Evolutionary conservation across 2,329 filamentous ascomycete species (phyloP).

Genomic region (Xylariaceae sp.): DNA sequence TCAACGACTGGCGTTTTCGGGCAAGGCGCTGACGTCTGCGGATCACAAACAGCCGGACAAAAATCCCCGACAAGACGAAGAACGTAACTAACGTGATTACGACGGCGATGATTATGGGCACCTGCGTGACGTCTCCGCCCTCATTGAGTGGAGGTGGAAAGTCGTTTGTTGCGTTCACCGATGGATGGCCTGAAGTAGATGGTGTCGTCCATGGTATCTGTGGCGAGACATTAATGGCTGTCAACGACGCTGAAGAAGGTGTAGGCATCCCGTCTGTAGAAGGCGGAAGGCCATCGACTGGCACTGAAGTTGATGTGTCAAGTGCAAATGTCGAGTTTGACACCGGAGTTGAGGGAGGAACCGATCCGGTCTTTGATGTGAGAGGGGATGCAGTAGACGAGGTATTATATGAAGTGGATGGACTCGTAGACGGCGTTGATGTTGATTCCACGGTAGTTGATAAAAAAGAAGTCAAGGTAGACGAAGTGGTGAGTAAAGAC

Average conservation of each 20-base stretch:
- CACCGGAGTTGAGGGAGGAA: neutral
- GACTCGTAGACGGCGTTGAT: neutral
- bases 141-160: neutral
- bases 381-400: neutral
- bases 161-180: neutral
- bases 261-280: neutral
- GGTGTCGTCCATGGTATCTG: neutral
- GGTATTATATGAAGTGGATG: neutral
- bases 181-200: neutral
- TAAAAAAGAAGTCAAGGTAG: too few relatives aligned
- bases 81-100: conserved; percentile 19
- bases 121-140: conserved; percentile 8
- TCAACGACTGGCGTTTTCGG: conserved; percentile 7
- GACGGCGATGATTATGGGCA: conserved; percentile 25
- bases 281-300: neutral
- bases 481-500: too few relatives aligned
- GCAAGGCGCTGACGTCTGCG: conserved; percentile 12
- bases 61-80: conserved; percentile 18
- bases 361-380: neutral
- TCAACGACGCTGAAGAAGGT: neutral
- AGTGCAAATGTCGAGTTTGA: neutral
- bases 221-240: neutral
- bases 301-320: neutral
- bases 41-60: conserved; percentile 20
- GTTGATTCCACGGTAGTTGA: neutral